Conservation (phyloP, 2,329 filamentous ascomycete species). For the Anthostomella pinea region DNA sequence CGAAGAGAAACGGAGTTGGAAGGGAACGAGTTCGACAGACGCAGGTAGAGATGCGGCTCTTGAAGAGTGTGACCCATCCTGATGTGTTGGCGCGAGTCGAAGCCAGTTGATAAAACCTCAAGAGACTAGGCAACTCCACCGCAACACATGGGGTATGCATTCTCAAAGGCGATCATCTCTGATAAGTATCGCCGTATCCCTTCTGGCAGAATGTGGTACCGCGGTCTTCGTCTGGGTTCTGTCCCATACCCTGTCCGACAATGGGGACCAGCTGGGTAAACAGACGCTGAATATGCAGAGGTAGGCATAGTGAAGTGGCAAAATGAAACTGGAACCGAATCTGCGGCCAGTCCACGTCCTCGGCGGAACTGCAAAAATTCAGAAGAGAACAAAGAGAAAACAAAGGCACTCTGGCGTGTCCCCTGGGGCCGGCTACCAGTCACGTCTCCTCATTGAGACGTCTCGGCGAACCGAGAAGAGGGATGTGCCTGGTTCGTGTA, state of each 20-base stretch:
- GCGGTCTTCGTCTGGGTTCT: conserved; percentile 25
- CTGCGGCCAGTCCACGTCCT: conserved; percentile 38
- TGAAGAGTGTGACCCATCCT: conserved; percentile 66
- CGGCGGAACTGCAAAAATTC: conserved; percentile 28
- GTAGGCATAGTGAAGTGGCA: conserved; percentile 43
- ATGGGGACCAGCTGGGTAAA: conserved; percentile 31
- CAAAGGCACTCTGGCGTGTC: conserved; percentile 23
- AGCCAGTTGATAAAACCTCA: conserved; percentile 73
- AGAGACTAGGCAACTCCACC: conserved; percentile 64
- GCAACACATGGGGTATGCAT: conserved; percentile 51
- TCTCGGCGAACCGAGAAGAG: conserved; percentile 27
- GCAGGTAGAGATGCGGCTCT: conserved; percentile 66
- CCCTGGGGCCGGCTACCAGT: conserved; percentile 26
- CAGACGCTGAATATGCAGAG: conserved; percentile 38
- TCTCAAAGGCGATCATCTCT: conserved; percentile 47
- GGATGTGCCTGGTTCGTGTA: conserved; percentile 37
- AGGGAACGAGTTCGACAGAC: conserved; percentile 48
- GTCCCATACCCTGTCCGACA: conserved; percentile 30
- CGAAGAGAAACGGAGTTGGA: conserved; percentile 31
- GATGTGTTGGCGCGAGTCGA: conserved; percentile 89
- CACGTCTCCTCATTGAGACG: conserved; percentile 17
- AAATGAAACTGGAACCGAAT: conserved; percentile 39
- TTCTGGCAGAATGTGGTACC: conserved; percentile 32
- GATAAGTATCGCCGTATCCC: conserved; percentile 38
- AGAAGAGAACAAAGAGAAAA: conserved; percentile 16